These are phyloP conservation scores for Neofusicoccum laricinum DNA, from an alignment of 2,329 filamentous ascomycete genomes.

Conservation along the genomic window DNA sequence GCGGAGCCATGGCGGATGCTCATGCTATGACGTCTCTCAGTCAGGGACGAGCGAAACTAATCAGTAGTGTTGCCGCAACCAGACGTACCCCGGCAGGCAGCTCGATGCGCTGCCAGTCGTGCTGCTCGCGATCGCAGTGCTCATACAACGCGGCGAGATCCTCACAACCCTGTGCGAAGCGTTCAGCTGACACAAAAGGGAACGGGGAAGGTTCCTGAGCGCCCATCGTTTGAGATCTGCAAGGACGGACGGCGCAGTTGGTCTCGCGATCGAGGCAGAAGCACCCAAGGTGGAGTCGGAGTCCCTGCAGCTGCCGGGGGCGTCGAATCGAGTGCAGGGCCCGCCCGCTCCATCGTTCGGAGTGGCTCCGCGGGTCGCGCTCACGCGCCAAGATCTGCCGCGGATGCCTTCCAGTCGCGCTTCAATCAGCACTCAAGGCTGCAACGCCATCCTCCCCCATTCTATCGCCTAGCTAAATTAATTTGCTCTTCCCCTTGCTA, in stretches of 20 bases:
- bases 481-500: slow-evolving; percentile 7
- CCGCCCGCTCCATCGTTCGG: not conserved
- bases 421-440: slow-evolving; percentile 5
- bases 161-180: slow-evolving; percentile 30
- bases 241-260: not conserved
- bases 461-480: slow-evolving; percentile 3
- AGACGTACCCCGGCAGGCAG: not conserved
- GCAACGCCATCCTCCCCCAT: slow-evolving; percentile 7
- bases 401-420: slow-evolving; percentile 9
- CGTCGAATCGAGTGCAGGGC: not conserved
- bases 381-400: slow-evolving; percentile 3
- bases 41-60: not conserved
- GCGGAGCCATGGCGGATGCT: not conserved
- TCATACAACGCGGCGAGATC: slow-evolving; percentile 22
- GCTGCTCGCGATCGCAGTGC: slow-evolving; percentile 19
- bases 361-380: not conserved
- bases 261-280: not conserved
- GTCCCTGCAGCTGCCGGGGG: not conserved
- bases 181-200: slow-evolving; percentile 18
- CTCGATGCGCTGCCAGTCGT: slow-evolving; percentile 25
- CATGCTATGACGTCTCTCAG: slow-evolving; percentile 6
- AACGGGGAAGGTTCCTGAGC: not conserved
- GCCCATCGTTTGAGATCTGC: slow-evolving; percentile 2
- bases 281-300: not conserved
- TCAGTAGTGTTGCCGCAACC: not conserved